Base-by-base conservation (phyloP, 768 basidiomycete genomes). In the Tylopilus felleus region DNA sequence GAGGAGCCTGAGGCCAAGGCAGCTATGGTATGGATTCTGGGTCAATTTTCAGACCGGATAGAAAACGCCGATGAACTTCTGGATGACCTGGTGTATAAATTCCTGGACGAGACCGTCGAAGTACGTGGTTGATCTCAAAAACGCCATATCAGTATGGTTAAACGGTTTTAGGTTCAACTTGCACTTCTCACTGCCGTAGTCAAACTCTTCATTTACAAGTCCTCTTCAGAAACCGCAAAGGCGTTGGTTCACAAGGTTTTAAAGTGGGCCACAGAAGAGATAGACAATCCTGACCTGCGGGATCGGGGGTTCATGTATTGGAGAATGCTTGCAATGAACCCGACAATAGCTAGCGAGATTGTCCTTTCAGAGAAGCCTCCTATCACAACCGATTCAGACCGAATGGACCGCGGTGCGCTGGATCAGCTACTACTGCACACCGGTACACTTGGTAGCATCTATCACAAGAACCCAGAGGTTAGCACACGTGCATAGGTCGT, bases 261-360 rank as follows among this genome's bases (percentile, higher is more conserved):
- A 41, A 98, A 98, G 67, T 93, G 92, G 87, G 87, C 93, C 13
- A 99, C 97, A 8, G 96, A 99, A 69, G 91, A 97, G 60, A 85
- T 97, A 51, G 97, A 99, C 69, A 99, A 99, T 66, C 97, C 97
- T 8, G 97, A 99, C 75, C 77, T 99, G 21, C 82, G 97, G 31
- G 97, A 99, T 71, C 79, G 97, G 57, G 97, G 97, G 4, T 98
- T 95, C 76, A 98, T 99, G 90, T 99, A 98, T 73, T 99, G 97
- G 97, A 85, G 97, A 36, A 80, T 99, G 74, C 80, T 98, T 42
- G 95, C 96, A 9, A 87, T 93, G 63, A 93, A 97, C 66, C 93
- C 95, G 2, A 74, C 85, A 8, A 86, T 87, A 0, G 95, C 97
- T 8, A 82, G 86, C 36, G 88, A 93, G 59, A 88, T 98, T 58